Base-by-base conservation (phyloP, 768 basidiomycete genomes). In the Suillus alpinus region DNA sequence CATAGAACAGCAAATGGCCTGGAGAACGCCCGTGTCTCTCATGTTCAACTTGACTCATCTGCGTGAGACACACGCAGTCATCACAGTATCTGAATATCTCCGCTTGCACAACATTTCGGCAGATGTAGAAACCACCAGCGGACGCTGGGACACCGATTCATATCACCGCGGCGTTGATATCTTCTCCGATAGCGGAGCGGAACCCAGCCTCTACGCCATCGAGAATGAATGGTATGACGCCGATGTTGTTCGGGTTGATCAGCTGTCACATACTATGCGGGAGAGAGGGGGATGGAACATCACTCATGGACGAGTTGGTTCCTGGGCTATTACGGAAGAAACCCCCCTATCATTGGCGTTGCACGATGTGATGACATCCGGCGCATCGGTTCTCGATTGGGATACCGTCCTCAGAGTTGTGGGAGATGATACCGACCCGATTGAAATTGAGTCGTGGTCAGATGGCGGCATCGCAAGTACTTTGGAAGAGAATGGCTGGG, bases 31-130 rank as follows among this genome's bases (percentile, higher is more conserved):
- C 2, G 72, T 72, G 55, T 68, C 71, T 55, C 7, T 74, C 61
- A 81, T 81, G 81, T 69, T 81, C 60, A 77, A 82, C 65, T 50
- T 81, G 14, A 73, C 79, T 2, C 73, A 74, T 60, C 69, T 81
- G 20, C 76, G 70, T 39, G 60, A 67, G 46, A 64, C 68, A 0
- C 74, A 81, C 36, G 64, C 76, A 9, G 73, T 81, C 36, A 65
- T 81, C 62, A 76, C 77, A 2, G 70, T 73, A 20, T 67, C 74
- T 5, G 81, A 81, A 18, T 82, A 78, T 62, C 67, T 82, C 62
- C 73, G 75, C 14, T 67, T 81, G 32, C 77, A 82, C 41, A 70
- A 71, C 29, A 71, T 76, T 14, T 69, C 73, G 5, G 63, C 67
- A 2, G 62, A 64, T 18, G 26, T 64, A 23, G 81, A 82, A 63